Evolutionary conservation across 345 rosid species (phyloP), one percentile per base, ranked within the genome.

Genomic region (Adansonia digitata): DNA sequence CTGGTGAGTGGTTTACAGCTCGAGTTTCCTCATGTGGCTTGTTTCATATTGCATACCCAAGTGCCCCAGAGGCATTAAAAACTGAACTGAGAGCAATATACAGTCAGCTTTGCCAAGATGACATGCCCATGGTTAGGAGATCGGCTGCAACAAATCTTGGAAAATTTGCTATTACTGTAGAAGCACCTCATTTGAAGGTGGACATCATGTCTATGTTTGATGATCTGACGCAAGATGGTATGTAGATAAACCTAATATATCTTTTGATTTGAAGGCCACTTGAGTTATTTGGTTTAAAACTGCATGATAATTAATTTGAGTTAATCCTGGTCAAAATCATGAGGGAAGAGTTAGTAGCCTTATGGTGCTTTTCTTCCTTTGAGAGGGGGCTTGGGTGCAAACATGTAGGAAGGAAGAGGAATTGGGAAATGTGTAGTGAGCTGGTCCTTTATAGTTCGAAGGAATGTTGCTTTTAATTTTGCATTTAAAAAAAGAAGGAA

Each of bases 41-140:
- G 82, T 89, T 91, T 82, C 95, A 87, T 64, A 84, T 91, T 76
- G 93, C 93, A 10, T 91, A 91, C 77, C 83, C 93, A 64, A 91
- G 93, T 83, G 93, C 93, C 42, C 77, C 86, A 1, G 91, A 91
- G 66, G 45, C 72, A 62, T 31, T 89, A 31, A 86, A 87, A 82
- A 77, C 89, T 35, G 96, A 89, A 83, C 82, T 91, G 39, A 82
- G 93, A 61, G 69, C 89, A 12, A 69, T 87, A 70, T 91, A 91
- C 77, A 80, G 80, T 76, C 93, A 91, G 78, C 84, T 87, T 46
- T 91, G 95, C 74, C 89, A 86, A 84, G 95, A 91, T 85, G 95
- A 91, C 80, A 91, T 91, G 95, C 95, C 95, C 55, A 91, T 91
- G 95, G 95, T 91, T 77, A 85, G 95, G 60, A 89, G 93, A 81